Evolutionary conservation across 2,329 filamentous ascomycete species (phyloP).

Genomic region (Verticillium klebahnii): DNA sequence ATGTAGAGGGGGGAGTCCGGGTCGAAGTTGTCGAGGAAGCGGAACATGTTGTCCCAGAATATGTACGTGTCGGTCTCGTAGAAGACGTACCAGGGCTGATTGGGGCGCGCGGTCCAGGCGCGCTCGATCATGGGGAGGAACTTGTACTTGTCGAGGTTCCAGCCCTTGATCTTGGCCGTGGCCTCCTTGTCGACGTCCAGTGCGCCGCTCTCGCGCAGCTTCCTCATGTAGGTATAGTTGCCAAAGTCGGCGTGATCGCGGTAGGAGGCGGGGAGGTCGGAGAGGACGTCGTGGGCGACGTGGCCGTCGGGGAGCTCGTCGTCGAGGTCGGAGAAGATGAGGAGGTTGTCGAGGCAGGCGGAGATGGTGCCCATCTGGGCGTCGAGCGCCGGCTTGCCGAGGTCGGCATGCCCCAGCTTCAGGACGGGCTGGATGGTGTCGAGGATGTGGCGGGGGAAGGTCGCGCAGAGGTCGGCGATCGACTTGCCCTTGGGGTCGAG

Average conservation of each 20-base stretch:
- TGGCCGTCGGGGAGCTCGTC: constrained; percentile 33
- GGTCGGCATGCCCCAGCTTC: constrained; percentile 43
- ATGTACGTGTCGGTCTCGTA: constrained; percentile 51
- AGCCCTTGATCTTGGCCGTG: constrained; percentile 33
- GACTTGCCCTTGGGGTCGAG: constrained; percentile 11
- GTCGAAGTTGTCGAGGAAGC: constrained; percentile 43
- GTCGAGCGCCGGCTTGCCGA: constrained; percentile 27
- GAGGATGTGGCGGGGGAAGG: constrained; percentile 20
- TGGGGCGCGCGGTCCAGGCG: constrained; percentile 39
- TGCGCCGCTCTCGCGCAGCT: constrained; percentile 26
- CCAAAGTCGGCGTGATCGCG: constrained; percentile 21
- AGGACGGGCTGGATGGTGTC: constrained; percentile 29
- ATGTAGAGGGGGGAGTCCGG: constrained; percentile 39
- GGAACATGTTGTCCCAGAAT: constrained; percentile 36
- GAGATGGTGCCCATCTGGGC: constrained; percentile 48
- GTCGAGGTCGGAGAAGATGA: constrained; percentile 48
- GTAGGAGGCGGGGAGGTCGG: constrained; percentile 36
- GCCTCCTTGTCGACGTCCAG: constrained; percentile 23
- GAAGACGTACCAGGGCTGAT: constrained; percentile 52
- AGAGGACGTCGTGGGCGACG: constrained; percentile 38
- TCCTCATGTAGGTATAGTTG: constrained; percentile 34
- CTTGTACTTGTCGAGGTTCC: constrained; percentile 53
- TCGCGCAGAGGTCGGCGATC: constrained; percentile 17
- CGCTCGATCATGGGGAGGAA: constrained; percentile 51
- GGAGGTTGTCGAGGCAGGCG: constrained; percentile 40